phyloP scores from a whole-genome alignment of 1,139 yeast species.

The Entelexis paramagnoliae region DNA sequence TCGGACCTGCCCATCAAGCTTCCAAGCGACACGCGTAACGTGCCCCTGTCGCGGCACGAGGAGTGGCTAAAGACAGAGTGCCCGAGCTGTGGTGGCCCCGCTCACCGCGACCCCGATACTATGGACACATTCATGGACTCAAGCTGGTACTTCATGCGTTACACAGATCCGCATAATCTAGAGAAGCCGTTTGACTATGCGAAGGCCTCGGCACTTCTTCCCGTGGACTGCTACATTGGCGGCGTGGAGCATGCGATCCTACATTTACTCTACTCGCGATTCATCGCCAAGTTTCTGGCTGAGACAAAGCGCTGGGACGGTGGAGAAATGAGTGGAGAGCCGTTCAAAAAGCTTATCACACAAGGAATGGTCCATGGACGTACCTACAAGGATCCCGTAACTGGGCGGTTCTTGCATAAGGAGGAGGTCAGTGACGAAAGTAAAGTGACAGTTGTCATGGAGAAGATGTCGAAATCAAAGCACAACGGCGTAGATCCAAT shows the following conservation, averaged over 20 bases:
- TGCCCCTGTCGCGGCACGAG: conserved; percentile 53
- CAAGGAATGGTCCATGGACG: conserved; percentile 98
- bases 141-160: conserved; percentile 91
- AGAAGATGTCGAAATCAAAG: conserved; percentile 94
- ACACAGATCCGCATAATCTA: conserved; percentile 58
- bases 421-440: conserved; percentile 45
- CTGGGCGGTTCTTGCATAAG: conserved; percentile 66
- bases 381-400: conserved; percentile 62
- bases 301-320: conserved; percentile 52
- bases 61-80: conserved; percentile 68
- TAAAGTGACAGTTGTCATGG: conserved; percentile 50
- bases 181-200: conserved; percentile 43
- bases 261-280: conserved; percentile 76
- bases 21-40: conserved; percentile 40
- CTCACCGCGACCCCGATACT: conserved; percentile 88
- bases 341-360: conserved; percentile 66
- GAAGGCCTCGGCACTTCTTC: conserved; percentile 50
- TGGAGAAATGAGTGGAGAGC: conserved; percentile 53
- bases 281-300: conserved; percentile 67
- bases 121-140: conserved; percentile 99
- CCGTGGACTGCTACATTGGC: conserved; percentile 84
- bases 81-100: conserved; percentile 67
- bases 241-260: conserved; percentile 95
- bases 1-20: conserved; percentile 68
- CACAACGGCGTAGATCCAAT: conserved; percentile 89